Base-by-base conservation (phyloP, 495 filamentous ascomycete species). In the Bryoglossum gracile region DNA sequence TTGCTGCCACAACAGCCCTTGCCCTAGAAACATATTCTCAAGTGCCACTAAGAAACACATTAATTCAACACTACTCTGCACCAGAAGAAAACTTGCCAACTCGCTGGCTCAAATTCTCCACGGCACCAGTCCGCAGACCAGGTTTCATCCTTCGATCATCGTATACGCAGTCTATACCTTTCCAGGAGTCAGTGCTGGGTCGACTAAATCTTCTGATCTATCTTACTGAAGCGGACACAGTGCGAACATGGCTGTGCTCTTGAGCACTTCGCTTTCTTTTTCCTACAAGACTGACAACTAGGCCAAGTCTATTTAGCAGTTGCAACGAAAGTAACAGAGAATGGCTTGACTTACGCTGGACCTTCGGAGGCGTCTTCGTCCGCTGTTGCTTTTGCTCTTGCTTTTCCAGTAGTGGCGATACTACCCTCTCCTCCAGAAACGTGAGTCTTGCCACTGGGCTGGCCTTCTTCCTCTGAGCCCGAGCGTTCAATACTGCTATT, bases 211-310 rank as follows among this genome's bases (percentile, higher is more conserved):
- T 26, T 26, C 17, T 17, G 23, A 28, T 32, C 8, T 34, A 17
- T 40, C 35, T 56, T 42, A 44, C 58, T 59, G 54, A 63, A 60
- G 13, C 60, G 56, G 3, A 56, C 50, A 16, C 65, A 68, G 46
- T 70, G 63, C 11, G 63, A 59, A 45, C 67, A 70, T 17, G 65
- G 67, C 28, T 68, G 64, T 32, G 53, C 56, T 18, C 68, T 56
- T 40, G 58, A 60, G 52, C 68, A 70, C 41, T 65, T 64, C 8
- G 68, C 64, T 40, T 70, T 72, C 52, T 68, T 67, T 53, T 63
- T 63, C 11, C 65, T 58, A 46, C 68, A 70, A 2, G 65, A 63
- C 48, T 69, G 66, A 21, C 68, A 72, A n/a, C n/a, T n/a, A n/a
- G n/a, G n/a, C n/a, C n/a, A n/a, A n/a, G n/a, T n/a, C n/a, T n/a